Base-by-base conservation (phyloP, 2,329 filamentous ascomycete species). In the Talaromyces sp. region DNA sequence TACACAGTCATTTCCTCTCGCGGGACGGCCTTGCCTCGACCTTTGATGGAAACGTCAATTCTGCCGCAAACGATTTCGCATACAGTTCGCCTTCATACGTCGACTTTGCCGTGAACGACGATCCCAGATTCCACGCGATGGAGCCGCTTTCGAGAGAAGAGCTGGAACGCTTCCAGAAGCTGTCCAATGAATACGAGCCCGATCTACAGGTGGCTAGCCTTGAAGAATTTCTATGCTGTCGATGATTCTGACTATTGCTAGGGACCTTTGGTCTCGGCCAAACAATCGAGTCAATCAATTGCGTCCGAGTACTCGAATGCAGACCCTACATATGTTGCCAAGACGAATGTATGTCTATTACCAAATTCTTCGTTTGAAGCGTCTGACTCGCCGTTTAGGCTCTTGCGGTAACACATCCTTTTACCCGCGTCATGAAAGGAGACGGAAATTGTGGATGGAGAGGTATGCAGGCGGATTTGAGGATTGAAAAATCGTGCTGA, bases 391-490 rank as follows among this genome's bases (percentile, higher is more conserved):
- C 56, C 57, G 52, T 51, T 57, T 67, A 96, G 92, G 83, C 87
- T 21, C 83, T 99, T 58, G 89, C 92, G 7, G 83, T 88, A 68
- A 91, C 88, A 60, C 96, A 96, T 74, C 90, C 91, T 21, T 88
- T 92, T 72, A 96, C 93, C 72, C 90, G 94, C 59, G 88, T 88
- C 11, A 86, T 96, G 73, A 88, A 89, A 75, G 93, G 94, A 57
- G 93, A 97, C 77, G 94, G 94, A 61, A 95, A 96, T 73, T 97
- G 94, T 77, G 94, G 93, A 69, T 97, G 94, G 93, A 86, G 93
- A 88, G 94, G 93, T 97, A 82, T 80, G 87, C 79, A 66, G 65
- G 5, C 21, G 19, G 1, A 27, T 51, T n/a, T 59, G 50, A 32
- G 61, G 58, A 53, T 56, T 59, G 48, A 57, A 62, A 57, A 14